Evolutionary conservation across 192 early-diverging fungal species (phyloP), one percentile per base, ranked within the genome.

Genomic region (Entophlyctis luteolus): DNA sequence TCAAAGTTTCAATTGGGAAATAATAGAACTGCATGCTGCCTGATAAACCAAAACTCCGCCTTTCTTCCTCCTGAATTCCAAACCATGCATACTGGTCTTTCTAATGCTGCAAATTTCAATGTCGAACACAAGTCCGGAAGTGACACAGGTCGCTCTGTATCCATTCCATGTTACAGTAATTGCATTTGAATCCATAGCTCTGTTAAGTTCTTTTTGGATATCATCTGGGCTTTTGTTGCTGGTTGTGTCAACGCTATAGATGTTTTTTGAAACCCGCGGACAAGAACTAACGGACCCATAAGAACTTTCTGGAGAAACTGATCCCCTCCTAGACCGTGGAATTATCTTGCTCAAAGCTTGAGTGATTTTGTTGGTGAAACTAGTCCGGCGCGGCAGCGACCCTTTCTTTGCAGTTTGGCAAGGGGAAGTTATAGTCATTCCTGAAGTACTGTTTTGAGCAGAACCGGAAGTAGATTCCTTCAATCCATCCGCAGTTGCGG

Each of bases 21-120:
- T 74, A 28, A 81, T n/a, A 10, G 68, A 59, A 52, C 75, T 59
- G 38, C 76, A 81, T 18, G 76, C 45, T 23, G 45, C 33, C 46
- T 81, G 79, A 54, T 78, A 81, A 2, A 74, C 65, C 70, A 72
- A 62, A 6, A 70, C 69, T 6, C 72, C 53, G 3, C 79, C 79
- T 53, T 78, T 77, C 32, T 63, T 70, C 42, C 79, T 38, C 46
- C 67, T 52, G 58, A 81, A 39, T 62, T 81, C 72, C 68, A 81
- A 38, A 5, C 72, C 79, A 69, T 72, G 67, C 74, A 81, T 71
- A 4, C 42, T 20, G 1, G 79, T 81, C 25, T 68, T 71, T 49
- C 71, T 73, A 14, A 81, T 71, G 47, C 71, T 29, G 29, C 71
- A 68, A 28, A 81, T 54, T 48, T 81, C 79, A 72, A 81, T 78